Evolutionary conservation across 768 basidiomycete species (phyloP).

Genomic region (Phylloporus scabripes): DNA sequence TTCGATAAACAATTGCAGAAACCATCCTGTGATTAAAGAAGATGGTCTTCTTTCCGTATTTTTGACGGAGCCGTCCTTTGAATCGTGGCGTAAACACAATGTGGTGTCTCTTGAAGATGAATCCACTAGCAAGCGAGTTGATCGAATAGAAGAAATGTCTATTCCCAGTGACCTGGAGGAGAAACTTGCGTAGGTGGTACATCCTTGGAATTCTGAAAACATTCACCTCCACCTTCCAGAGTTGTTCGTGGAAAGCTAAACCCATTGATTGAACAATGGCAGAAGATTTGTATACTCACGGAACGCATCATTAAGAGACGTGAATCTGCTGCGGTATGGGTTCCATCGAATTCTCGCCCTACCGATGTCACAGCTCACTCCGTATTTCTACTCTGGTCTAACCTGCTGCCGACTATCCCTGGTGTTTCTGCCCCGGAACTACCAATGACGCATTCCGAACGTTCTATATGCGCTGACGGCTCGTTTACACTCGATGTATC

Average conservation of each 20-base stretch:
- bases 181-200: conserved; percentile 61
- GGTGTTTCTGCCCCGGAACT: conserved; percentile 24
- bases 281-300: conserved; percentile 77
- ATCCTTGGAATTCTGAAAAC: background rate
- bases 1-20: conserved; percentile 40
- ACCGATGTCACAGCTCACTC: conserved; percentile 67
- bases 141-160: conserved; percentile 81
- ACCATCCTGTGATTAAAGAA: conserved; percentile 88
- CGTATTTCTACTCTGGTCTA: conserved; percentile 47
- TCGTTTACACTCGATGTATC: conserved; percentile 25
- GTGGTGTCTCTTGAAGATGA: conserved; percentile 83
- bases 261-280: conserved; percentile 85
- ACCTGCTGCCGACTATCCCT: conserved; percentile 29
- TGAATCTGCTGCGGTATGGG: conserved; percentile 88
- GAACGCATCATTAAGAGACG: conserved; percentile 88
- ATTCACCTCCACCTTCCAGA: conserved; percentile 35
- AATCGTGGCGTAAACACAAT: conserved; percentile 80
- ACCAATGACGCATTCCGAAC: conserved; percentile 9
- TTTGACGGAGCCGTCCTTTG: conserved; percentile 77
- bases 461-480: conserved; percentile 7
- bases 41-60: conserved; percentile 81
- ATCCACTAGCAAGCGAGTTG: conserved; percentile 70
- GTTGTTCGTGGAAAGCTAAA: conserved; percentile 70
- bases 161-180: conserved; percentile 92
- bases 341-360: conserved; percentile 54